phyloP scores from a whole-genome alignment of 2,329 filamentous ascomycete genomes.

The Alternaria longipes region DNA sequence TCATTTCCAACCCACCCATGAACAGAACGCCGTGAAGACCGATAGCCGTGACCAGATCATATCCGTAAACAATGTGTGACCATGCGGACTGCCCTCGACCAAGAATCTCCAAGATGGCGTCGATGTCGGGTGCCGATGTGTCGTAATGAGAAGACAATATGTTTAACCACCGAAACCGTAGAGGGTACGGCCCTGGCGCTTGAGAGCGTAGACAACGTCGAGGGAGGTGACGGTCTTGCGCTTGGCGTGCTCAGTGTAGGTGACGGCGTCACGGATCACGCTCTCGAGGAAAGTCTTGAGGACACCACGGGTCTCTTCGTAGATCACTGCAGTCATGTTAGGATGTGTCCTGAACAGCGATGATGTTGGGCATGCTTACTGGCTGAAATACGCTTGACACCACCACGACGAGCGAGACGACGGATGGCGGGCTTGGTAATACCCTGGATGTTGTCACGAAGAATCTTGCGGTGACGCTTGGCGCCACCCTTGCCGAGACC shows the following conservation, averaged over 20 bases:
- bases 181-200: constrained; percentile 74
- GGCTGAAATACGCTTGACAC: constrained; percentile 63
- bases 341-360: constrained; percentile 8
- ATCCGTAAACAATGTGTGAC: constrained; percentile 39
- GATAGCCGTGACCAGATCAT: constrained; percentile 41
- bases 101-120: constrained; percentile 18
- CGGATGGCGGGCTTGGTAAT: constrained; percentile 65
- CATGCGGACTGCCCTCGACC: constrained; percentile 26
- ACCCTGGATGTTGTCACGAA: constrained; percentile 65
- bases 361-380: constrained; percentile 48
- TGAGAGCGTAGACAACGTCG: constrained; percentile 70
- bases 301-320: constrained; percentile 80
- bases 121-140: constrained; percentile 19
- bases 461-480: constrained; percentile 65
- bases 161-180: constrained; percentile 90
- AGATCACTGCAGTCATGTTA: constrained; percentile 67
- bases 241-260: constrained; percentile 83
- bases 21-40: constrained; percentile 44
- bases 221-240: constrained; percentile 79
- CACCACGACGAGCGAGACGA: constrained; percentile 63
- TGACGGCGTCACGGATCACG: constrained; percentile 79
- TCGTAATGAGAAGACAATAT: constrained; percentile 28
- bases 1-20: constrained; percentile 37
- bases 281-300: constrained; percentile 81
- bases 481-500: constrained; percentile 64